Base-by-base conservation (phyloP, 2,329 filamentous ascomycete genomes). In the Neonectria neomacrospora region DNA sequence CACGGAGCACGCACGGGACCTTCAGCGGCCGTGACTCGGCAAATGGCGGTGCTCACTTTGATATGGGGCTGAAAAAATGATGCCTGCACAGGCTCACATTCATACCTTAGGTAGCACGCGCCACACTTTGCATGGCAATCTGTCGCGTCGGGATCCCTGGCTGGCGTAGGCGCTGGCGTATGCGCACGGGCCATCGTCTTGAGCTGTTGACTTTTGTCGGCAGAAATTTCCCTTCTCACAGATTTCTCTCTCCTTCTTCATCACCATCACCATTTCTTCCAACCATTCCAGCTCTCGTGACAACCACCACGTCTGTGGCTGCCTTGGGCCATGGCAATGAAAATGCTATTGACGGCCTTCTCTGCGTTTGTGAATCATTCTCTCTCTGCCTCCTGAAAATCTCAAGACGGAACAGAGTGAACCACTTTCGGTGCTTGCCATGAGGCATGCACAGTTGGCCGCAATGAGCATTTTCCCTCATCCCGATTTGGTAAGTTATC, bases 171-270 rank as follows among this genome's bases (percentile, higher is more conserved):
- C 6, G 20, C 7, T 50, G 23, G 22, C 6, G 30, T 3, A 28
- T 10, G 58, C 34, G 71, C 71, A 73, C 71, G 69, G 71, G 51
- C 71, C 71, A 69, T 39, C 18, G 7, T 8, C 23, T 39, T 14
- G 34, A 54, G 61, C 16, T 62, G 58, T 22, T 64, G 54, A 64
- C 64, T 73, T 73, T 73, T 59, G 39, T 63, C 61, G 42, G 20
- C 50, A 52, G 63, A 71, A 71, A 72, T 67, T 70, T 72, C 68
- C 57, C 62, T 45, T 69, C 51, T 56, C 14, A 64, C 66, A 53
- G 65, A 18, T 71, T 73, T 68, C 53, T 56, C 61, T 64, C 57
- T 50, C 41, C 45, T 52, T 58, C 69, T 61, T 68, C 69, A 71
- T 71, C 66, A 73, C 64, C 67, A 67, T 62, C 44, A 62, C 64